Conservation (phyloP, 1,139 yeast genomes). For the Yamadazyma atlantica region DNA sequence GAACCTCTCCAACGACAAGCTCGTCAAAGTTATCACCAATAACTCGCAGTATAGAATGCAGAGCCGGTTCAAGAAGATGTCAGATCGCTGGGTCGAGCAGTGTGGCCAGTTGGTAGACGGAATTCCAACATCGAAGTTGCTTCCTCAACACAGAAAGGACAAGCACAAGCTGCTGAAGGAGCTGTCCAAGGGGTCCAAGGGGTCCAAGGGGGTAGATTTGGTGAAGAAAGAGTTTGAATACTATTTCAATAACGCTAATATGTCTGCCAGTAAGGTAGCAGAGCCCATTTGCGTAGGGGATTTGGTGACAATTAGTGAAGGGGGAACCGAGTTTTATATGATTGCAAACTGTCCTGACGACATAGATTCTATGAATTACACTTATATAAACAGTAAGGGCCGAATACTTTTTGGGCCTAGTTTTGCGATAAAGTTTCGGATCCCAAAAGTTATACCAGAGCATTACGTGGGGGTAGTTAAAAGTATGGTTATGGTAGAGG, state of each 20-base stretch:
- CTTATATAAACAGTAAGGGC: slow-evolving; percentile 58
- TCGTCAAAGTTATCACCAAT: slow-evolving; percentile 17
- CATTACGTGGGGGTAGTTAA: slow-evolving; percentile 19
- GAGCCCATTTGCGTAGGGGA: slow-evolving; percentile 37
- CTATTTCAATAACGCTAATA: slow-evolving; percentile 22
- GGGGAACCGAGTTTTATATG: slow-evolving; percentile 31
- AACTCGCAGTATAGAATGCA: slow-evolving; percentile 17
- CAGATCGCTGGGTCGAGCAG: slow-evolving; percentile 18
- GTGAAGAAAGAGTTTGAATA: slow-evolving; percentile 13
- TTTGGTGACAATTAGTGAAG: slow-evolving; percentile 33
- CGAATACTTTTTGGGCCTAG: slow-evolving; percentile 50
- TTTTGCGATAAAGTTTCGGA: slow-evolving; percentile 46
- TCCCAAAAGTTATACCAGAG: slow-evolving; percentile 54
- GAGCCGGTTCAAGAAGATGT: slow-evolving; percentile 18
- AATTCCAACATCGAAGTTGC: slow-evolving; percentile 3
- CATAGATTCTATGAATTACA: slow-evolving; percentile 35
- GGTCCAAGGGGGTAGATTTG: neutral
- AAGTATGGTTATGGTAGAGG: slow-evolving; percentile 31
- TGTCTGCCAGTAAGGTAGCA: slow-evolving; percentile 24
- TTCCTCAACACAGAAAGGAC: neutral
- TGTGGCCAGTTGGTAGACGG: slow-evolving; percentile 4
- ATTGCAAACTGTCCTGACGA: slow-evolving; percentile 32
- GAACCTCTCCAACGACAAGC: slow-evolving; percentile 8
- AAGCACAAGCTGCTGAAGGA: no score
- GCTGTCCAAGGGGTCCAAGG: no score